These are phyloP conservation scores for Parastagonospora avenae DNA, from an alignment of 2,329 filamentous ascomycete genomes.

Conservation along the genomic window DNA sequence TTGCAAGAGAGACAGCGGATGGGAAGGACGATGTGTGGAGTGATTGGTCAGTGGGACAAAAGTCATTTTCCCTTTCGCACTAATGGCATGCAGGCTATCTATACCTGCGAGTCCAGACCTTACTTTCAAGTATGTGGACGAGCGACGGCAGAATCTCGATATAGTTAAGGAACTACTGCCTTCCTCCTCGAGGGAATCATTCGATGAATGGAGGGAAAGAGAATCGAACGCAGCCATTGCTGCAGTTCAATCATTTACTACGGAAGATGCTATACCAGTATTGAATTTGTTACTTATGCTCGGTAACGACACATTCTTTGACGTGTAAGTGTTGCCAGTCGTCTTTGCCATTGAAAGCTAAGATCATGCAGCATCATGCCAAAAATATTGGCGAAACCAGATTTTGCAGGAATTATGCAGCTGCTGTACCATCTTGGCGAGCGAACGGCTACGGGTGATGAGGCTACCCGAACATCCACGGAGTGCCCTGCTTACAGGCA, in stretches of 20 bases:
- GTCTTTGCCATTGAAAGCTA: not conserved
- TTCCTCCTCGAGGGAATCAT: not conserved
- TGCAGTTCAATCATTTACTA: not conserved
- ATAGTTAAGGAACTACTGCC: not conserved
- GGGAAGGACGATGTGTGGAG: not conserved
- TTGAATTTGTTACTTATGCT: not conserved
- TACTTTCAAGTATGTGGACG: not conserved
- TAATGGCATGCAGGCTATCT: not conserved
- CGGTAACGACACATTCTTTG: not conserved
- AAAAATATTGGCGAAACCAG: not conserved
- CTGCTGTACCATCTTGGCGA: not conserved
- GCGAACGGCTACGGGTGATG: not conserved
- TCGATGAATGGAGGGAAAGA: conserved; percentile 1
- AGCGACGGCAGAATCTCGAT: not conserved
- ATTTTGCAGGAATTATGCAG: not conserved
- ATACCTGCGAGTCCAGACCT: not conserved
- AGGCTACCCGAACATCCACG: no score
- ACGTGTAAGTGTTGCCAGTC: conserved; percentile 1
- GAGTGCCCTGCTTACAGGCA: not conserved
- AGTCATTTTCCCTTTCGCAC: not conserved
- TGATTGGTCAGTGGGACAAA: not conserved
- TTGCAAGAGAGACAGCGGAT: not conserved
- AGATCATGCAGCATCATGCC: conserved; percentile 1
- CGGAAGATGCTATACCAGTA: conserved; percentile 1
- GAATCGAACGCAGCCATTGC: not conserved